These are phyloP conservation scores for Globisporangium paddicum DNA, from an alignment of 352 stramenopile genomes.

Conservation along the genomic window DNA sequence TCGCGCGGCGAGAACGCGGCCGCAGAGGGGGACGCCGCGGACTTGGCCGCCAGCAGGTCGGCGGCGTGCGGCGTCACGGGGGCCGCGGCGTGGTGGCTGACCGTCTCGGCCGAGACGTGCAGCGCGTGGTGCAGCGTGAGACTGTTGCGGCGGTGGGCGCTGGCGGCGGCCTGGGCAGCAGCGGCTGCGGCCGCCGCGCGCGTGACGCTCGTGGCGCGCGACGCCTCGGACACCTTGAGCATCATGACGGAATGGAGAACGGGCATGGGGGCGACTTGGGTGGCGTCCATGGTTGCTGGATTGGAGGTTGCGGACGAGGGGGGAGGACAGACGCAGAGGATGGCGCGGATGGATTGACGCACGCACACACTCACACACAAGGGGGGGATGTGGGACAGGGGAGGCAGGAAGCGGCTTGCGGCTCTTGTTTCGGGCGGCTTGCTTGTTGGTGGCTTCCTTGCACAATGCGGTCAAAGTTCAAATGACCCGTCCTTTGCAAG, in stretches of 20 bases:
- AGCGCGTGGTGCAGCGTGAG: constrained; percentile 44
- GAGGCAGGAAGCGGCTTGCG: not conserved
- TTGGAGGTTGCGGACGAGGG: not conserved
- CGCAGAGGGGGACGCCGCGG: constrained; percentile 2
- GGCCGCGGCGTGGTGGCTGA: constrained; percentile 8
- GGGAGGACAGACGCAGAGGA: constrained; percentile 5
- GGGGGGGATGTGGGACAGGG: constrained; percentile 1
- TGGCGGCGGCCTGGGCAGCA: constrained; percentile 18
- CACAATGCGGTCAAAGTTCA: constrained; percentile 53
- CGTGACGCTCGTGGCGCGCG: constrained; percentile 16
- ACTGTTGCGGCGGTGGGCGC: constrained; percentile 25
- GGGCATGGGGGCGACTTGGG: constrained; percentile 19
- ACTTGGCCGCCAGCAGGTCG: constrained; percentile 10
- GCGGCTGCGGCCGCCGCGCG: constrained; percentile 8
- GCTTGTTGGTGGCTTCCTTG: constrained; percentile 24
- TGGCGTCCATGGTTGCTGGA: constrained; percentile 27
- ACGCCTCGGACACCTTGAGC: constrained; percentile 16
- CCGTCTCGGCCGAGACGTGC: constrained; percentile 12
- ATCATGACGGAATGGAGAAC: constrained; percentile 19
- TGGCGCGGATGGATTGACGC: constrained; percentile 7
- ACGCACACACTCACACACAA: constrained; percentile 12
- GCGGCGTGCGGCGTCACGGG: constrained; percentile 43
- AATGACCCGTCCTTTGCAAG: constrained; percentile 44
- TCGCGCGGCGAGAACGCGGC: constrained; percentile 51
- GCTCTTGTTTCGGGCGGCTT: constrained; percentile 6